Base-by-base conservation (phyloP, 2,329 filamentous ascomycete genomes). In the Alternaria panax region DNA sequence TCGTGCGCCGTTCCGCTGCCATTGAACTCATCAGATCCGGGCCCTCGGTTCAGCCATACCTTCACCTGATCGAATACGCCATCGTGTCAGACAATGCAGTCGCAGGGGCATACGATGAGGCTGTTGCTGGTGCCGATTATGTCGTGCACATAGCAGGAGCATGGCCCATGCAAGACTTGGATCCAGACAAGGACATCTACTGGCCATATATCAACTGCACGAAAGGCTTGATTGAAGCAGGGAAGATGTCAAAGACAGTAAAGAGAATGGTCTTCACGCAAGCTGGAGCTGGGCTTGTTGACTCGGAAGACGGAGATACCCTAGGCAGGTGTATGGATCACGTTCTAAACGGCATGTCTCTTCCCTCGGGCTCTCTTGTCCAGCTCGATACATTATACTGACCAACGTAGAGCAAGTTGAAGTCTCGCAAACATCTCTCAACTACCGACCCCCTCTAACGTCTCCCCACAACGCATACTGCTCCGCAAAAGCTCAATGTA, bases 151-250 rank as follows among this genome's bases (percentile, higher is more conserved):
- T 76, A 38, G 75, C 74, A 9, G 75, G 74, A 25, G 73, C 75
- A 11, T 76, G 74, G 74, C 75, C 75, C 6, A 47, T 68, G 20
- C 73, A 69, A 5, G 63, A 69, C 7, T 63, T 76, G 14, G 70
- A 75, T 57, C 73, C 75, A 1, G 75, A 77, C 46, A 64, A 71
- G 11, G 69, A 77, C 4, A 75, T 77, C 16, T 76, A 73, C 56
- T 51, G 64, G 16, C 74, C 75, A 0, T 77, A 74, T 27, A 69
- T 77, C 45, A 70, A 70, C 7, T 75, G 71, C 1, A 76, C 73
- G 51, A 70, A 67, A 7, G 70, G 70, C 41, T 56, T 77, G 12
- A 55, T 76, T 6, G 61, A 64, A 1, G 72, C 74, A n/a, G 69
- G 71, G 0, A 47, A 70, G 4, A 67, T 68, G 7, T 64, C 67